Conservation (phyloP, 2,329 filamentous ascomycete genomes). For the Arthroderma sp. region DNA sequence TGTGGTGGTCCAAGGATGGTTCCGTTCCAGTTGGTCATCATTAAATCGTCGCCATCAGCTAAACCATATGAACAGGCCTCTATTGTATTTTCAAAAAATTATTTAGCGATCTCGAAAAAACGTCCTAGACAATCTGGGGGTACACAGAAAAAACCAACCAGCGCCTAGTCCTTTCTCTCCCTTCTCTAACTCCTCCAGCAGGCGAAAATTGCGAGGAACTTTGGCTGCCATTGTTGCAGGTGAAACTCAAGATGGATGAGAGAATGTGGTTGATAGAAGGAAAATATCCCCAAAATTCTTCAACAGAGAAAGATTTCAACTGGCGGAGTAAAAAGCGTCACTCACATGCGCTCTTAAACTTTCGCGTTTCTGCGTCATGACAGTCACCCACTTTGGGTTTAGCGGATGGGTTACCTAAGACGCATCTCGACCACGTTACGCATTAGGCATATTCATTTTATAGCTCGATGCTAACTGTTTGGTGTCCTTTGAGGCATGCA, state of each 20-base stretch:
- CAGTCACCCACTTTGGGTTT: too few species aligned
- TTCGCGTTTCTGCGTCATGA: too few species aligned
- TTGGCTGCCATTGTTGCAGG: conserved; percentile 48
- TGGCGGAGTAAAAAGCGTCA: too few species aligned
- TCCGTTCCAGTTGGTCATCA: conserved; percentile 98
- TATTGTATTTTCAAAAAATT: conserved; percentile 23
- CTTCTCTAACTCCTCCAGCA: conserved; percentile 96
- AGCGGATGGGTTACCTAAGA: too few species aligned
- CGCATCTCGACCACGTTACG: too few species aligned
- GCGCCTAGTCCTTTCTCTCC: conserved; percentile 94
- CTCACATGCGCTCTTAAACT: too few species aligned
- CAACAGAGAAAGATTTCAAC: too few species aligned
- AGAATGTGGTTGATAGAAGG: too few species aligned
- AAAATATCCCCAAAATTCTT: too few species aligned
- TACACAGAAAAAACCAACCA: conserved; percentile 32
- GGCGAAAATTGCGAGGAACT: conserved; percentile 87
- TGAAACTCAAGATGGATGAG: background rate
- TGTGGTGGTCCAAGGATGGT: conserved; percentile 95
- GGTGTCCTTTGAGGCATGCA: too few species aligned
- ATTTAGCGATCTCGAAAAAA: background rate
- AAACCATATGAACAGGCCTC: conserved; percentile 96
- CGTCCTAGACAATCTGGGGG: background rate
- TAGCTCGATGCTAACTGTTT: too few species aligned
- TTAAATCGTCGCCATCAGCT: conserved; percentile 81
- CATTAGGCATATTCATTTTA: too few species aligned